These are phyloP conservation scores for Magnaporthiopsis poae DNA, from an alignment of 2,329 filamentous ascomycete genomes.

Conservation along the genomic window DNA sequence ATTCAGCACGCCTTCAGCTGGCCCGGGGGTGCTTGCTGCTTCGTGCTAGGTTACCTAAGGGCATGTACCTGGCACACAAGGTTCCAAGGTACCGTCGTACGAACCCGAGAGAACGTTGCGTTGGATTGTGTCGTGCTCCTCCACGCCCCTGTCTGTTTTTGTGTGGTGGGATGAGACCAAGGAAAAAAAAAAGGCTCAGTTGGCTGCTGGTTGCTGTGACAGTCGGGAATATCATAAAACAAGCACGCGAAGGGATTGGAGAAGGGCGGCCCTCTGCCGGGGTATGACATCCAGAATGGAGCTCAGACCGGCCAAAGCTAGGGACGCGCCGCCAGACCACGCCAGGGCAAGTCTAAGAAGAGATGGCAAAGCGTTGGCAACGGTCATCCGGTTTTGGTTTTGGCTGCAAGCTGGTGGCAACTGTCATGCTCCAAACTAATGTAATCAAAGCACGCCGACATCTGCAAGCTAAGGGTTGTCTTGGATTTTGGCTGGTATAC, in stretches of 20 bases:
- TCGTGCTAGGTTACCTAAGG: no score
- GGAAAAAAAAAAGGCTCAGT: not conserved
- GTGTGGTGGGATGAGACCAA: not conserved
- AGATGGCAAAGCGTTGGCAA: not conserved
- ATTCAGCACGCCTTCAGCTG: no score
- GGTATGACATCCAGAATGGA: not conserved
- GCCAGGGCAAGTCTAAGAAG: not conserved
- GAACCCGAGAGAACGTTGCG: not conserved
- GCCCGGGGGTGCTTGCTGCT: no score
- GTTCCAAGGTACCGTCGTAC: no score
- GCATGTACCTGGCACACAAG: no score
- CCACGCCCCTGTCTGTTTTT: not conserved
- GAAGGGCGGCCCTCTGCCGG: not conserved
- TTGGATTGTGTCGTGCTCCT: not conserved
- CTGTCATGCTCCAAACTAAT: not conserved
- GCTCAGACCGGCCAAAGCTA: not conserved
- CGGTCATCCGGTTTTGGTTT: not conserved
- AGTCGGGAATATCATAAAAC: not conserved
- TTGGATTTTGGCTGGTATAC: not conserved
- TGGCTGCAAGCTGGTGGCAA: not conserved
- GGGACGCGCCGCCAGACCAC: not conserved
- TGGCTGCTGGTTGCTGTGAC: not conserved
- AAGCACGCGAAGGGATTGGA: not conserved
- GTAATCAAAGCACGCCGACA: not conserved
- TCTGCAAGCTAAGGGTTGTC: not conserved